phyloP scores from a whole-genome alignment of 2,329 filamentous ascomycete genomes.

The Lithohypha guttulata region DNA sequence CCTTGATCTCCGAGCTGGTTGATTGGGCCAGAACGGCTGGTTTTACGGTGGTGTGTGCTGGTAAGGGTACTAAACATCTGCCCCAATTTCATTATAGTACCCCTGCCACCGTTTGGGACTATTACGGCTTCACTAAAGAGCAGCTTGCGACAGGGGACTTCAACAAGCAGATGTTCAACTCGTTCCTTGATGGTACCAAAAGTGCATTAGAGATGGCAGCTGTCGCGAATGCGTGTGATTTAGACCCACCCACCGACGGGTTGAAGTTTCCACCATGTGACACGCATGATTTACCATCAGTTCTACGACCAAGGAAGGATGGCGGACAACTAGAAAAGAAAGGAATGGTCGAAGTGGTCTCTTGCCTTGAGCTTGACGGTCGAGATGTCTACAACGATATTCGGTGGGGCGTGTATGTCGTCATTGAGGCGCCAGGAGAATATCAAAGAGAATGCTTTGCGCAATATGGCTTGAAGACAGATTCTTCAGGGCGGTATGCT shows the following conservation, averaged over 20 bases:
- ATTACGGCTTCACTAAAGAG: constrained; percentile 38
- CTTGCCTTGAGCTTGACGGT: constrained; percentile 35
- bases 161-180: constrained; percentile 41
- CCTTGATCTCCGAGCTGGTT: constrained; percentile 34
- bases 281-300: constrained; percentile 32
- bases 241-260: constrained; percentile 32
- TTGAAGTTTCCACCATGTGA: constrained; percentile 37
- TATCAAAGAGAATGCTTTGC: constrained; percentile 44
- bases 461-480: constrained; percentile 39
- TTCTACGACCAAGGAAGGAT: constrained; percentile 32
- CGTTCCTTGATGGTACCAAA: constrained; percentile 40
- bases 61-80: constrained; percentile 38
- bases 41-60: constrained; percentile 35
- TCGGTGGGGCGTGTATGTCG: constrained; percentile 36
- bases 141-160: constrained; percentile 35
- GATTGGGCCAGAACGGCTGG: constrained; percentile 37
- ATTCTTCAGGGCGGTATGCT: constrained; percentile 33
- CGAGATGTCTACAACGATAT: constrained; percentile 33
- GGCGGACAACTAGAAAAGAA: constrained; percentile 34
- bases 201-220: constrained; percentile 39
- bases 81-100: constrained; percentile 38
- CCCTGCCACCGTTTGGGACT: constrained; percentile 37
- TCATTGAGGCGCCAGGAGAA: constrained; percentile 42
- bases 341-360: constrained; percentile 38
- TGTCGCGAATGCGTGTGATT: constrained; percentile 36